phyloP scores from a whole-genome alignment of 1,284 basidiomycete species.

The Trichosporon inkin region DNA sequence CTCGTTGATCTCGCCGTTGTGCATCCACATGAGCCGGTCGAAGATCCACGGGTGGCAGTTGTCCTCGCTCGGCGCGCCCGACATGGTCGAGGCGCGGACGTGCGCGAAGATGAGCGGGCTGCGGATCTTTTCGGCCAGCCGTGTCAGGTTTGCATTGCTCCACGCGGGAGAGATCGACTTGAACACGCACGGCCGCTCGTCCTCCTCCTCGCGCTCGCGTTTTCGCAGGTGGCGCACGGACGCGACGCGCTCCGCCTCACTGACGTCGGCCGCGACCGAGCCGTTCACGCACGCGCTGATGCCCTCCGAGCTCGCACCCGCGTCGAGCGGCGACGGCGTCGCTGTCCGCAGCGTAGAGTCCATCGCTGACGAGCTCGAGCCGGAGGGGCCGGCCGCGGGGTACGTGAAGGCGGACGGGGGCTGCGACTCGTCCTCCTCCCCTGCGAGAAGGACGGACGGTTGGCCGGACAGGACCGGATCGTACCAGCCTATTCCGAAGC shows the following conservation, averaged over 20 bases:
- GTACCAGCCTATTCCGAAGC: slow-evolving; percentile 86
- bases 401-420: neutral
- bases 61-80: slow-evolving; percentile 75
- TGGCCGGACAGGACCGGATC: slow-evolving; percentile 30
- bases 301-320: neutral
- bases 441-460: neutral
- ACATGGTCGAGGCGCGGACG: slow-evolving; percentile 75
- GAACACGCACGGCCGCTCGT: slow-evolving; percentile 87
- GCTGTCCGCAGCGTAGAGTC: slow-evolving; percentile 18
- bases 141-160: slow-evolving; percentile 85
- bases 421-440: slow-evolving; percentile 1
- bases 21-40: slow-evolving; percentile 93
- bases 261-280: slow-evolving; percentile 12
- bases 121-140: slow-evolving; percentile 91
- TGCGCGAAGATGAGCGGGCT: slow-evolving; percentile 91
- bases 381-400: neutral
- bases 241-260: slow-evolving; percentile 23
- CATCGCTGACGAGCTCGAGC: neutral
- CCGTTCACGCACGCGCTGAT: neutral
- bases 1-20: slow-evolving; percentile 80
- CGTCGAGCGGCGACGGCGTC: slow-evolving; percentile 7
- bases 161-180: slow-evolving; percentile 93
- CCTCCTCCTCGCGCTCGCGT: slow-evolving; percentile 62
- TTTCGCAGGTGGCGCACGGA: slow-evolving; percentile 32
- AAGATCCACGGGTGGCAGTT: slow-evolving; percentile 91